A percentile compares a stretch with the other conserved stretches of the same genome.
Evolutionary conservation across 2,329 filamentous ascomycete genomes (phyloP).

Genomic region (Fusarium chaquense): DNA sequence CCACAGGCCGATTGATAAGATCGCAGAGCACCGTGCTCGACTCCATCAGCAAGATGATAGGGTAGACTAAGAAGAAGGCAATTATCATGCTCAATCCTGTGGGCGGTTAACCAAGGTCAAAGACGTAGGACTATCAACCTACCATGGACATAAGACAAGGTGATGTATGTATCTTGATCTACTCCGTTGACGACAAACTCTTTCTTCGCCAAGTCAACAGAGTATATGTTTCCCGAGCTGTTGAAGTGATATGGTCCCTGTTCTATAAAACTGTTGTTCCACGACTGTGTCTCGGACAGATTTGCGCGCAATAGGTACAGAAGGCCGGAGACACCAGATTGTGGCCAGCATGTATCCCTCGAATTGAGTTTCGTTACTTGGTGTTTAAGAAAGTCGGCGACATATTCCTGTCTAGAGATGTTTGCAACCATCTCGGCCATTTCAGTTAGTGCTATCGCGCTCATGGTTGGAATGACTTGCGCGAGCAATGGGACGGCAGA

Average conservation of each 20-base stretch:
- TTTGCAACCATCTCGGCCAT: background rate
- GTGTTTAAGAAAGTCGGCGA: slow-evolving; percentile 12
- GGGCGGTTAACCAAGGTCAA: fast-evolving
- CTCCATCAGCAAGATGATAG: slow-evolving; percentile 10
- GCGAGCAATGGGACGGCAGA: background rate
- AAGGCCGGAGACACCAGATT: slow-evolving; percentile 13
- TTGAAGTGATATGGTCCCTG: background rate
- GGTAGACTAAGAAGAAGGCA: slow-evolving; percentile 14
- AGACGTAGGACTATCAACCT: fast-evolving
- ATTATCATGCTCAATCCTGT: background rate
- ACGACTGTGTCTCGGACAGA: background rate
- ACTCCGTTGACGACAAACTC: slow-evolving; percentile 12
- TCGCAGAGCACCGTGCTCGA: slow-evolving; percentile 11
- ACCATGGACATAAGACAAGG: slow-evolving; percentile 13
- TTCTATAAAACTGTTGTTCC: background rate
- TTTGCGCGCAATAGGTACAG: background rate
- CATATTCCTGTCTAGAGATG: background rate
- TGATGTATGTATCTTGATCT: slow-evolving; percentile 11
- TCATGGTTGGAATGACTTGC: background rate
- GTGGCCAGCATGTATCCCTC: slow-evolving; percentile 12
- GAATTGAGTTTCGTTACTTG: slow-evolving; percentile 6
- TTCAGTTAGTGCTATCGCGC: background rate
- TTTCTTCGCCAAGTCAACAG: background rate
- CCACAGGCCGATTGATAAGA: slow-evolving; percentile 20
- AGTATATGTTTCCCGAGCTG: slow-evolving; percentile 4